phyloP scores from a whole-genome alignment of 768 basidiomycete species.

The Gymnopilus dilepis region DNA sequence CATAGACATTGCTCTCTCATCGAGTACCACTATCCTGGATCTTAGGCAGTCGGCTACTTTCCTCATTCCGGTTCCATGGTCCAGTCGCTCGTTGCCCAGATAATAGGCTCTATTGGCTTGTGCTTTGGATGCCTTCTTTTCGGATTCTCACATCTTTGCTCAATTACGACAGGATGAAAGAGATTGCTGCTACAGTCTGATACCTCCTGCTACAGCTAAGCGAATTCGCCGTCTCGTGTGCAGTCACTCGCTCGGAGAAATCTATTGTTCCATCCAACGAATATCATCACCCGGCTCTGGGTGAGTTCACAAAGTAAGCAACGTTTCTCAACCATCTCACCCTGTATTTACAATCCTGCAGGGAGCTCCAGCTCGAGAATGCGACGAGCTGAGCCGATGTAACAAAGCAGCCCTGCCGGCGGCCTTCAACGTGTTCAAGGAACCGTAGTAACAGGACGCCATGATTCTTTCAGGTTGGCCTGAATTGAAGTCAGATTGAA shows the following conservation, averaged over 20 bases:
- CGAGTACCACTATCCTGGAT: too few species aligned
- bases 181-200: neutral
- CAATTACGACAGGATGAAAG: slow-evolving; percentile 6
- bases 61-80: too few species aligned
- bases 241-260: neutral
- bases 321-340: neutral
- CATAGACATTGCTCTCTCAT: too few species aligned
- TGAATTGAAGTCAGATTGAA: neutral
- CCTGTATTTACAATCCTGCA: neutral
- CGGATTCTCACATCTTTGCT: too few species aligned
- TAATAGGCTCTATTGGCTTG: too few species aligned
- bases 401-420: neutral
- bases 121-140: too few species aligned
- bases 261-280: neutral
- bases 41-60: too few species aligned
- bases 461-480: neutral
- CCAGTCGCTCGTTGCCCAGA: too few species aligned
- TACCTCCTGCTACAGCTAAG: too few species aligned
- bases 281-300: neutral
- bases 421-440: too few species aligned
- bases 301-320: neutral
- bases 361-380: slow-evolving; percentile 1
- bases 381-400: neutral
- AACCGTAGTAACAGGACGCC: neutral
- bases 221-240: slow-evolving; percentile 5